These are phyloP conservation scores for Penicillium riverlandense DNA, from an alignment of 495 filamentous ascomycete species.

Conservation along the genomic window DNA sequence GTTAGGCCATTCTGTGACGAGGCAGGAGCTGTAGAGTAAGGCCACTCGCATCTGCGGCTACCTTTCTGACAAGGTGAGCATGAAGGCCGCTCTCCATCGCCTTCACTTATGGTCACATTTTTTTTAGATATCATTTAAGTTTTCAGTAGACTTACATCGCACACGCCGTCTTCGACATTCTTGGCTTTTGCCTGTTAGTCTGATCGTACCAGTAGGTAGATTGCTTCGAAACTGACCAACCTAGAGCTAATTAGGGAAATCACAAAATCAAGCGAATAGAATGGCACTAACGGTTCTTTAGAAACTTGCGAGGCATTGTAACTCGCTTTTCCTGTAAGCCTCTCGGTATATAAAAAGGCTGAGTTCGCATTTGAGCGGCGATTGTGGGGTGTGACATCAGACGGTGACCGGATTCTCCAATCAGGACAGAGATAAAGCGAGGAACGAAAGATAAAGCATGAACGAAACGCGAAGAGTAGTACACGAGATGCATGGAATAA, in stretches of 20 bases:
- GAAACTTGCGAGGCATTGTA: slow-evolving; percentile 7
- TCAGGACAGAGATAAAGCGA: slow-evolving; percentile 1
- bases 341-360: no score
- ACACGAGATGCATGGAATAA: no score
- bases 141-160: slow-evolving; percentile 17
- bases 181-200: slow-evolving; percentile 9
- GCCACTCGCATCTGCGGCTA: slow-evolving; percentile 17
- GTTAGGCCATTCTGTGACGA: not conserved
- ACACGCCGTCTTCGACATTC: slow-evolving; percentile 24
- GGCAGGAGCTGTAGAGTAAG: not conserved
- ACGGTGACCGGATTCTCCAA: no score
- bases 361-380: no score
- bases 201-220: not conserved
- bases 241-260: no score
- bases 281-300: slow-evolving; percentile 2
- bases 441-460: not conserved
- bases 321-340: not conserved
- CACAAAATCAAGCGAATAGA: not conserved
- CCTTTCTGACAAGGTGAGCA: slow-evolving; percentile 16
- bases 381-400: no score
- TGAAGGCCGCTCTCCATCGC: slow-evolving; percentile 18
- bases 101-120: slow-evolving; percentile 2
- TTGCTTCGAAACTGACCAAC: no score
- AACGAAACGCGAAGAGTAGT: not conserved
- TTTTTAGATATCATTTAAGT: not conserved